phyloP scores from a whole-genome alignment of 257 asterid species.

The Verbascum thapsus region DNA sequence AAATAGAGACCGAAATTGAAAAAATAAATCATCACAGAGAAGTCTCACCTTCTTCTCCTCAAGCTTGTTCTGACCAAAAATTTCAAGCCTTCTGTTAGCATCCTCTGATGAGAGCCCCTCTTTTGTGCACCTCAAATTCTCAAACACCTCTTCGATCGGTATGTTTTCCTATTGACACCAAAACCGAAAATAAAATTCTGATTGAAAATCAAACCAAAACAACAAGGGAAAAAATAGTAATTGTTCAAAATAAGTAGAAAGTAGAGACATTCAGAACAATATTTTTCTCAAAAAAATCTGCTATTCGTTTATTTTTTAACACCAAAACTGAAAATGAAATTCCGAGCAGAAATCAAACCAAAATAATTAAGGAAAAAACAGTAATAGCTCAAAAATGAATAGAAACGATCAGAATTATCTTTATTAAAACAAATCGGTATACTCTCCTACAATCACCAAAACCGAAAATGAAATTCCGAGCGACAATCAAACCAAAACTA shows the following conservation, averaged over 20 bases:
- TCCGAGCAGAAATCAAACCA: too few relatives aligned
- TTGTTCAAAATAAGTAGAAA: background rate
- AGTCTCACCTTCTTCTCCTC: conserved; percentile 64
- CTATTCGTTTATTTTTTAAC: too few relatives aligned
- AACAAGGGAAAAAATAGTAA: background rate
- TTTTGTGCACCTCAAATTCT: conserved; percentile 56
- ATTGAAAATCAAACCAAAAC: conserved; percentile 1
- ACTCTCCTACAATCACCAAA: too few relatives aligned
- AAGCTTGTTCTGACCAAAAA: conserved; percentile 75
- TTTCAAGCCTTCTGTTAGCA: conserved; percentile 53
- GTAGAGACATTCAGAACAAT: background rate
- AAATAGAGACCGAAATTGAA: background rate
- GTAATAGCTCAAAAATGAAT: too few relatives aligned
- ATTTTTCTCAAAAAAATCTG: too few relatives aligned
- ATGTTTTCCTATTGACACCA: conserved; percentile 53
- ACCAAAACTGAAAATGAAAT: too few relatives aligned
- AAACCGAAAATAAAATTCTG: conserved; percentile 1
- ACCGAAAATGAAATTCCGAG: too few relatives aligned
- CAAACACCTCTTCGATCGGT: conserved; percentile 67
- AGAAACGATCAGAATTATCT: too few relatives aligned
- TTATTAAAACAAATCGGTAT: too few relatives aligned
- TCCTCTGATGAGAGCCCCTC: conserved; percentile 59
- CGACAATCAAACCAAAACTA: too few relatives aligned
- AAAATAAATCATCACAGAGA: conserved; percentile 1
- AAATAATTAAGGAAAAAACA: too few relatives aligned